These are phyloP conservation scores for Solanum chacoense DNA, from an alignment of 305 asterid genomes.

Conservation along the genomic window DNA sequence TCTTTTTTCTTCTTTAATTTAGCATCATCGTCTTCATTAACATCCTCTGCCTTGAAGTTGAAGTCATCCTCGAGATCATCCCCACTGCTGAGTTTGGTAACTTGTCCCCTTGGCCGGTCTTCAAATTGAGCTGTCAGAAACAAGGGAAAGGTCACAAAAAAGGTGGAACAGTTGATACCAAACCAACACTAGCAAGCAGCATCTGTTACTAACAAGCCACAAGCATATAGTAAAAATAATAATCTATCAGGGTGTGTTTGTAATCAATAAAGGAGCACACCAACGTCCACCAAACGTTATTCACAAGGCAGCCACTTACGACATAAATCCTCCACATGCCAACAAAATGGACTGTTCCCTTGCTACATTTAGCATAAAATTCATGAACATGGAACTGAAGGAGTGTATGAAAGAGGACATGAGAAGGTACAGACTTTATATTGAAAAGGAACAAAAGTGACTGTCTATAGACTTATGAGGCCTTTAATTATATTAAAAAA, in stretches of 20 bases:
- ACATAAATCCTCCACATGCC: neutral
- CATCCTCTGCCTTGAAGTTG: constrained; percentile 27
- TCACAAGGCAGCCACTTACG: neutral
- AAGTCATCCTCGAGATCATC: constrained; percentile 93
- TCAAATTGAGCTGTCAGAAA: constrained; percentile 26
- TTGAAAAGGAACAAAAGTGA: neutral
- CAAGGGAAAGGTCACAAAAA: neutral
- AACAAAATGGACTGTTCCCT: neutral
- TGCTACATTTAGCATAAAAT: neutral
- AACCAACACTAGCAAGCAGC: neutral
- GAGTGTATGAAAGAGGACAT: neutral
- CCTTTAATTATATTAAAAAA: neutral
- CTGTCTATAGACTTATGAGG: neutral
- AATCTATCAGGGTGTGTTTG: neutral
- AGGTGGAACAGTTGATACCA: neutral
- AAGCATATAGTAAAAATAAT: neutral
- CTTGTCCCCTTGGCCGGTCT: constrained; percentile 37
- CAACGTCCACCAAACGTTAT: neutral
- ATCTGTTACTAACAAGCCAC: neutral
- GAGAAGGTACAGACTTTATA: neutral
- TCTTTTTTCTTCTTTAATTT: constrained; percentile 41
- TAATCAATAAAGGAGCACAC: neutral
- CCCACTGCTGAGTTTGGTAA: constrained; percentile 58
- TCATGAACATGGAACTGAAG: neutral
- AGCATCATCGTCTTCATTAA: constrained; percentile 5